phyloP scores from a whole-genome alignment of 75 land plant genomes.

The Larix kaempferi region DNA sequence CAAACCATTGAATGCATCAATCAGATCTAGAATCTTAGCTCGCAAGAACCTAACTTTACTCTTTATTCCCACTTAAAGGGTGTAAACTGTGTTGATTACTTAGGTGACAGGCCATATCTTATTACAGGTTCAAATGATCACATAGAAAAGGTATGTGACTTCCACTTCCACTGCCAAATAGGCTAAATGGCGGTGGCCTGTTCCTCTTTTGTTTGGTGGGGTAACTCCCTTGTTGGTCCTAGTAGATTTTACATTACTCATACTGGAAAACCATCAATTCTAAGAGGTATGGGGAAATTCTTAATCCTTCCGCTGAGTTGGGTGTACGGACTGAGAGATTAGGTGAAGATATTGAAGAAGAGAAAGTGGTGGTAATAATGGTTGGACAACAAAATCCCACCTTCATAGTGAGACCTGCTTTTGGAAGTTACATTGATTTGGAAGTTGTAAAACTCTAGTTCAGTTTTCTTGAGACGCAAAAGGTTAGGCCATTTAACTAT shows the following conservation, averaged over 20 bases:
- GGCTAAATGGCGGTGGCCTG: no score
- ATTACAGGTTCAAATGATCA: slow-evolving; percentile 95
- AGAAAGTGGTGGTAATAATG: not conserved
- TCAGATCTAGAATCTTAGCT: slow-evolving; percentile 96
- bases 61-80: slow-evolving; percentile 87
- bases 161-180: no score
- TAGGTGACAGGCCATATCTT: slow-evolving; percentile 65
- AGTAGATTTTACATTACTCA: not conserved
- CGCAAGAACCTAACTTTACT: slow-evolving; percentile 82
- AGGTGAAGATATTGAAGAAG: not conserved
- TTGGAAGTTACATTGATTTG: no score
- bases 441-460: no score
- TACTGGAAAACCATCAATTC: not conserved
- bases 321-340: no score
- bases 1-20: not conserved
- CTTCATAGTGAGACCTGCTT: not conserved
- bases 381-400: not conserved
- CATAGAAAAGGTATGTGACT: slow-evolving; percentile 92
- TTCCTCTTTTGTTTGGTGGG: not conserved
- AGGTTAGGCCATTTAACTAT: no score
- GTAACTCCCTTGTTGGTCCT: not conserved
- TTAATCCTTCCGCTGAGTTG: no score
- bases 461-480: no score
- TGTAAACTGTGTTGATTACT: slow-evolving; percentile 89
- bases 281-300: no score